Evolutionary conservation across 208 protist genomes (phyloP), one percentile per base, ranked within the genome.

Genomic region (Endotrypanum monterogeii): DNA sequence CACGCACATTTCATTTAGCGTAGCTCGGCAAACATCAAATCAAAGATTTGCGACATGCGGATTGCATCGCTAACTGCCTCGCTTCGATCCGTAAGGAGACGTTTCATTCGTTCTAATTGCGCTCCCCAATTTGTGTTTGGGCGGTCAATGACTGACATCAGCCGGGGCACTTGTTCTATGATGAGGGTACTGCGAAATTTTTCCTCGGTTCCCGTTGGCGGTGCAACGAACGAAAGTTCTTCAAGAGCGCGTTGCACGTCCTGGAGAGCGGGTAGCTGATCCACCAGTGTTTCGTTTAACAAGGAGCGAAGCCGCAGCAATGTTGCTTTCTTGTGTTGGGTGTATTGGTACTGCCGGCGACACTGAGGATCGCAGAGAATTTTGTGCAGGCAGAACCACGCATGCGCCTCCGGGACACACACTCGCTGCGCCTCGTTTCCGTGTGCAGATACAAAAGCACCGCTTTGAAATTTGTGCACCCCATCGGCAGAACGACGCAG

Each of bases 301-400:
- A 94, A 89, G 1, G 89, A 89, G 25, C 86, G 82, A 35, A 92
- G 52, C 48, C 84, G 84, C 44, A 97, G 80, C 57, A 98, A 85
- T 32, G 84, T 71, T 37, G 93, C 89, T 80, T 97, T 98, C 67
- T 89, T 93, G 79, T 87, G 76, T 77, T 89, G 74, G 25, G 90
- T 98, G 76, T 93, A 98, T 54, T 71, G 68, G 70, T 98, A 98
- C 69, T 90, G 83, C 7, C 77, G 65, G 1, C 94, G 88, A 76
- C 90, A 96, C 60, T 94, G 88, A 9, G 79, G 81, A 70, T 96
- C 87, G 75, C 90, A 96, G 5, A 98, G 82, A 11, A 98, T 76
- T 58, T 94, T 94, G 80, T 98, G 94, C n/a, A 98, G 52, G 55
- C 85, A 89, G 70, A 98, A 96, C 92, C 94, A 98, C 30, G 85